Conservation (phyloP, 192 early-diverging fungal genomes). For the Backusella parvicylindrica region DNA sequence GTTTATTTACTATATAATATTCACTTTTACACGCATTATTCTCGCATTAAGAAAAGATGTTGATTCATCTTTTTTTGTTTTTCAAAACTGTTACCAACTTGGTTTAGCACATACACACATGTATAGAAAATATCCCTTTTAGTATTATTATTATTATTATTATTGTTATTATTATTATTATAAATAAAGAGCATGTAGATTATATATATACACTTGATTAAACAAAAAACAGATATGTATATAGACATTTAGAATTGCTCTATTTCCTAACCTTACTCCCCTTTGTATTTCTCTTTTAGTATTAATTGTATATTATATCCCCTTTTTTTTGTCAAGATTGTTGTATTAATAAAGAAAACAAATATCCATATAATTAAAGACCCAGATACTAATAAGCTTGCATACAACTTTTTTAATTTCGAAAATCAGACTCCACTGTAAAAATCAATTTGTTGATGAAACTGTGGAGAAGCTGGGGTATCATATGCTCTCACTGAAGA, state of each 20-base stretch:
- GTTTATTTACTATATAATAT: neutral
- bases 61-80: neutral
- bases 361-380: neutral
- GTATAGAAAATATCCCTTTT: neutral
- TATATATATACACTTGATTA: neutral
- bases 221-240: neutral
- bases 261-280: no score
- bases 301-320: no score
- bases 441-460: no score
- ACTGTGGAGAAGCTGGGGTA: no score
- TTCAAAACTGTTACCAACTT: neutral
- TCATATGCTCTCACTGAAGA: no score
- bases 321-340: no score
- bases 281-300: no score
- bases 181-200: neutral
- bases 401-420: neutral
- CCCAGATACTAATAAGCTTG: neutral
- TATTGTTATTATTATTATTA: neutral
- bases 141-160: neutral
- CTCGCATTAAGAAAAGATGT: neutral
- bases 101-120: neutral
- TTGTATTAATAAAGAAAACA: no score
- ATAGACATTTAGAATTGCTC: no score
- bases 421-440: no score
- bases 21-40: neutral